Base-by-base conservation (phyloP, 2,329 filamentous ascomycete genomes). In the Botryotinia narcissicola region DNA sequence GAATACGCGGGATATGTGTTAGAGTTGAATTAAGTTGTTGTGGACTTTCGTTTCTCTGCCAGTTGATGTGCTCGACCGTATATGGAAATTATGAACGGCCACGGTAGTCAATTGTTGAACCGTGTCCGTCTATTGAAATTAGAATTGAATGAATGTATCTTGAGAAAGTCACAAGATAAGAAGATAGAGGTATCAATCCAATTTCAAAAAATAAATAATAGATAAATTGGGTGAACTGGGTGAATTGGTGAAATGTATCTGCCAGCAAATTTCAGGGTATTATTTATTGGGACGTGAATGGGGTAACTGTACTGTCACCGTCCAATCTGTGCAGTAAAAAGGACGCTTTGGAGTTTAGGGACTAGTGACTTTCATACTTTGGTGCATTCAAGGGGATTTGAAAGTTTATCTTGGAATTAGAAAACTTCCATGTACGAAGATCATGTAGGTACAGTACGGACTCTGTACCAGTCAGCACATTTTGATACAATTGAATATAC, bases 51-150 rank as follows among this genome's bases (percentile, higher is more conserved):
- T 40, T 42, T 42, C 25, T 57, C 18, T n/a, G 29, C 1, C 7
- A 37, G 40, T 51, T 46, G 44, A 67, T 68, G 64, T 37, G 46
- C 64, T 68, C 46, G 37, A 29, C 8, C 29, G 14, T 46, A 54
- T 42, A 16, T 67, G 37, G 64, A 22, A 67, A 54, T 54, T 37
- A 37, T 42, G 66, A 68, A 57, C 66, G 66, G 66, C 18, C 40
- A 10, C 66, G 48, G 48, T 25, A 16, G 14, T 9, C n/a, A 35
- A 57, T 22, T 57, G 29, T n/a, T 42, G n/a, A n/a, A 25, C 48
- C n/a, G 66, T 44, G 25, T 20, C 66, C 66, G 48, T 57, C n/a
- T 57, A 9, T 20, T 4, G 20, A 18, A 29, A 29, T 29, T 25
- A 25, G 18, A 68, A 68, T 32, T 44, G 48, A 57, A 25, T 42